Conservation (phyloP, 1,139 yeast genomes). For the Arxiozyma telluris region DNA sequence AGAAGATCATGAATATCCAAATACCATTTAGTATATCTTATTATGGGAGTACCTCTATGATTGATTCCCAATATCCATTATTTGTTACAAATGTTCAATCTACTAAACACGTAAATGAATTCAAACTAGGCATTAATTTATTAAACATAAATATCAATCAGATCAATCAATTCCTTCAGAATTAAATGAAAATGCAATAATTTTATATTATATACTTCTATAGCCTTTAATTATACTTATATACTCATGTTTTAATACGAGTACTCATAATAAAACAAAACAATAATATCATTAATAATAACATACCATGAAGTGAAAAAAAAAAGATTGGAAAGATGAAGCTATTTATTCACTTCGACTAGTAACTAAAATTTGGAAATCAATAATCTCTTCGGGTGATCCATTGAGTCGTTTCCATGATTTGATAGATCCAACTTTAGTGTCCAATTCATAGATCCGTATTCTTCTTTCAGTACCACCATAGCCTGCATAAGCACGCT, state of each 20-base stretch:
- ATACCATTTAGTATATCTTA: conserved; percentile 22
- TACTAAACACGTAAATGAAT: conserved; percentile 10
- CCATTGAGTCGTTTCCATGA: conserved; percentile 68
- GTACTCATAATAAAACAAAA: not conserved
- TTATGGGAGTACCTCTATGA: conserved; percentile 25
- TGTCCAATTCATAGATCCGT: conserved; percentile 60
- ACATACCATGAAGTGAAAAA: not conserved
- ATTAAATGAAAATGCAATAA: too few species aligned
- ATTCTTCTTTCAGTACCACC: conserved; percentile 74
- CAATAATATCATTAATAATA: too few species aligned
- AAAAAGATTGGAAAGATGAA: not conserved
- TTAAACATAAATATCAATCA: conserved; percentile 25
- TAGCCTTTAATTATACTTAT: too few species aligned
- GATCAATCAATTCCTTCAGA: conserved; percentile 19
- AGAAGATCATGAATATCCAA: conserved; percentile 15
- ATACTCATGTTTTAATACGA: conserved; percentile 21
- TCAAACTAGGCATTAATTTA: conserved; percentile 16
- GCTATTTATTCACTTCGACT: not conserved
- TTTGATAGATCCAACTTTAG: conserved; percentile 41
- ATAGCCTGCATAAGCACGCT: conserved; percentile 92
- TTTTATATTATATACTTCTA: not conserved
- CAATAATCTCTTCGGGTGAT: conserved; percentile 43
- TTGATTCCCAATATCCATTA: conserved; percentile 19
- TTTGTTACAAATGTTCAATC: conserved; percentile 17
- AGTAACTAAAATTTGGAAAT: conserved; percentile 48